Evolutionary conservation across 2,329 filamentous ascomycete species (phyloP), one percentile per base, ranked within the genome.

Genomic region (Diaporthe citri): DNA sequence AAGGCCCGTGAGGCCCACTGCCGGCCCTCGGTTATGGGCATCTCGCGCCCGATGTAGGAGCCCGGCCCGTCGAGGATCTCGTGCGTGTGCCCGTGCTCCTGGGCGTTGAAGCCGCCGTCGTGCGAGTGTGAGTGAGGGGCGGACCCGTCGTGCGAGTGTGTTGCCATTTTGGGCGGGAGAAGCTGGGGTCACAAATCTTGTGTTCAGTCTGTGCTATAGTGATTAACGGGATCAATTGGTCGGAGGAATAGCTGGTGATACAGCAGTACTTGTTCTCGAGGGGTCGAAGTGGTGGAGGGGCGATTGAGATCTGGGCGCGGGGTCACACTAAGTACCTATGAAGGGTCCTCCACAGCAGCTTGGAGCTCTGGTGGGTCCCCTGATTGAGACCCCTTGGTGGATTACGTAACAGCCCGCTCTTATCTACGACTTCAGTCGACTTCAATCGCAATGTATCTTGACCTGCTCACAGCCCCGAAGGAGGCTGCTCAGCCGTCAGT

Each of bases 11-110:
- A 94, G 39, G 89, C 89, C 94, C 96, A 99, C 82, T 96, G 90
- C 72, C 96, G 90, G 15, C 95, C 95, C 79, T 98, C 94, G 77
- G 95, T 91, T 74, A 98, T 94, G 77, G 96, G 97, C 94, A 97
- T 96, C 86, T 98, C 97, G 22, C 97, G 93, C 69, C 93, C 93
- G 43, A 97, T 85, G 83, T 94, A 98, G 82, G 95, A 97, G 59
- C 97, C 97, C 0, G 97, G 97, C 0, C 96, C 96, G 81, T 97
- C 93, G 79, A 98, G 93, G 81, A 98, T 95, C 88, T 98, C 97
- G 84, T 98, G 97, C 2, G 93, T 94, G 87, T 99, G 97, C 80
- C 97, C 97, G 84, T 98, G 97, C 81, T 96, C 94, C 56, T 88
- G 88, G 72, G 88, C 89, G 76, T 89, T 88, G 77, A 87, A 85